phyloP scores from a whole-genome alignment of 225 moss, liverwort and hornwort genomes.

The Anthoceros angustus region DNA sequence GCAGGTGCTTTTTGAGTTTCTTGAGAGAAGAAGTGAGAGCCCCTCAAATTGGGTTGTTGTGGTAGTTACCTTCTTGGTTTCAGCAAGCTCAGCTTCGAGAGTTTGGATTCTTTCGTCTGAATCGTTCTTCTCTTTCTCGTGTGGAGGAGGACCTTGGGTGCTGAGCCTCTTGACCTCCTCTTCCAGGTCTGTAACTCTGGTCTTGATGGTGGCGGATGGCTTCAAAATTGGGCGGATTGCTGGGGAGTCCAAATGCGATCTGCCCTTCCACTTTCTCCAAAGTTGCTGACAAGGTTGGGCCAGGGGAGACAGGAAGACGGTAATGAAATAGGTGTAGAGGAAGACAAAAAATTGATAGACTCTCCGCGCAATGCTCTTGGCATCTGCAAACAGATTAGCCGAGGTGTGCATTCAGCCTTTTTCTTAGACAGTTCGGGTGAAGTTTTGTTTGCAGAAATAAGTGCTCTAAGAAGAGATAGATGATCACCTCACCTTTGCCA shows the following conservation, averaged over 20 bases:
- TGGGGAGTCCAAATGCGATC: neutral
- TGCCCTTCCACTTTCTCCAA: neutral
- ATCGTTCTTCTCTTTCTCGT: conserved; percentile 16
- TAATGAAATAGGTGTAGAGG: too few relatives aligned
- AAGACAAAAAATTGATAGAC: too few relatives aligned
- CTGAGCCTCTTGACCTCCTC: conserved; percentile 26
- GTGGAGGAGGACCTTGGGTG: conserved; percentile 18
- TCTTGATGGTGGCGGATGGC: neutral
- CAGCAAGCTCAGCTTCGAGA: conserved; percentile 4
- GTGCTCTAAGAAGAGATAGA: too few relatives aligned
- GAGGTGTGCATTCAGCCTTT: too few relatives aligned
- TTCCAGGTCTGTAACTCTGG: neutral
- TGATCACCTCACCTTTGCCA: neutral
- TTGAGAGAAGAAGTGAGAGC: neutral
- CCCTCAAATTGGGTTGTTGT: neutral
- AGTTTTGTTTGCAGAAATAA: too few relatives aligned
- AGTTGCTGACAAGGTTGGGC: too few relatives aligned
- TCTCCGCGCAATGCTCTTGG: too few relatives aligned
- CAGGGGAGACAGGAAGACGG: neutral
- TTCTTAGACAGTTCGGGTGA: too few relatives aligned
- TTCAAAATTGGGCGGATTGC: conserved; percentile 2
- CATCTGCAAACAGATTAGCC: too few relatives aligned
- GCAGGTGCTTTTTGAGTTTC: neutral
- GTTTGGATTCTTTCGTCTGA: conserved; percentile 14
- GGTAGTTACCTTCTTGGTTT: conserved; percentile 1